Evolutionary conservation across 192 early-diverging fungal genomes (phyloP), one percentile per base, ranked within the genome.

Genomic region (Phlyctochytrium bullatum): DNA sequence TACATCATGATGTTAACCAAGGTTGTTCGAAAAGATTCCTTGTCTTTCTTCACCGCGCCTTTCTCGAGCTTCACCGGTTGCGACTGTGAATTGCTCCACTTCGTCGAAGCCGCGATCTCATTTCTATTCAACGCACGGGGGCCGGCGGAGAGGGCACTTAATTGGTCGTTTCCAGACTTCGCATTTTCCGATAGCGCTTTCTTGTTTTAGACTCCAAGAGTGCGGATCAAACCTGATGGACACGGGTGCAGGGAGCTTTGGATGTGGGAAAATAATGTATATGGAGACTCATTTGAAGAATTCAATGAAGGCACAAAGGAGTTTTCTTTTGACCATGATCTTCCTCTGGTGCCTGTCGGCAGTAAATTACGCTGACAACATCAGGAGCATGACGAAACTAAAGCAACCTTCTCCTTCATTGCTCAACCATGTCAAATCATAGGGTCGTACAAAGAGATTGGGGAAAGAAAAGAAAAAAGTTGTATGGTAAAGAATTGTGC

Each of bases 1-100:
- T 67, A 83, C 85, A 86, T 86, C 17, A 86, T 76, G 64, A 86
- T 83, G 61, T 84, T 83, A 23, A 86, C 85, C 34, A 86, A 47
- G 2, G 77, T 78, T 24, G 80, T 86, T 23, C 85, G 62, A 61
- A 86, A 86, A n/a, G 70, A 71, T 51, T 86, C 85, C 32, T 77
- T 75, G 64, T 80, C 84, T 59, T 71, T 76, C 64, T 86, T 86
- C 0, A 69, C 36, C 36, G 0, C 40, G 1, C 0, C n/a, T n/a
- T n/a, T n/a, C n/a, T n/a, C 30, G n/a, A 67, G 57, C 6, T 17
- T 16, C 27, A 17, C 17, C 40, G 17, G 64, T 0, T 25, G 23
- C 17, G 17, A n/a, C 23, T 24, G 25, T 69, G 2, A 17, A 10
- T 69, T 52, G 52, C 3, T 32, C 57, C 14, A 52, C 33, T 23